These are phyloP conservation scores for Kwoniella dendrophila DNA, from an alignment of 768 basidiomycete genomes.

Conservation along the genomic window DNA sequence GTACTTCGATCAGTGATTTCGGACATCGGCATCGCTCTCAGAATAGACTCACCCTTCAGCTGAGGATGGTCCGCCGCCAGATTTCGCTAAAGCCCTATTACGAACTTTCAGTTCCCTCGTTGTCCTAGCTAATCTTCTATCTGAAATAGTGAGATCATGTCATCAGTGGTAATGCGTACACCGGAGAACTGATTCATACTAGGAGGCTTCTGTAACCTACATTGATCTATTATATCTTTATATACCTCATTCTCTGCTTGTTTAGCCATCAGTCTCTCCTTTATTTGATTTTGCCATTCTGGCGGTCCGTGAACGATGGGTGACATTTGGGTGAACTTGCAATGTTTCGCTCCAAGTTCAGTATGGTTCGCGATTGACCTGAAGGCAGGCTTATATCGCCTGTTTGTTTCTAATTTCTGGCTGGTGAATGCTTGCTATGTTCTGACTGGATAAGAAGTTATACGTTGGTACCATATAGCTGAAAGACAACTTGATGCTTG, in stretches of 20 bases:
- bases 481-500: background rate
- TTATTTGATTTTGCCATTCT: constrained; percentile 76
- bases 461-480: too few species aligned
- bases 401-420: background rate
- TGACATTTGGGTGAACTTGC: background rate
- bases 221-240: constrained; percentile 86
- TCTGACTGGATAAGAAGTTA: background rate
- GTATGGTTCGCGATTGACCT: too few species aligned
- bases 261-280: constrained; percentile 71
- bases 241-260: constrained; percentile 78
- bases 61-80: constrained; percentile 61
- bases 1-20: background rate
- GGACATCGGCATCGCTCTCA: background rate
- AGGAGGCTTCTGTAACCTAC: constrained; percentile 61
- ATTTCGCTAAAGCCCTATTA: constrained; percentile 82
- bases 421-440: background rate
- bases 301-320: constrained; percentile 12
- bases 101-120: constrained; percentile 88
- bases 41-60: constrained; percentile 44
- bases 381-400: too few species aligned
- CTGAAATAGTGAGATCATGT: constrained; percentile 57
- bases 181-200: background rate
- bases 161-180: background rate
- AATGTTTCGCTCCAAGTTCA: background rate
- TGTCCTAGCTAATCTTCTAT: constrained; percentile 87